Evolutionary conservation across 2,329 filamentous ascomycete species (phyloP).

Genomic region (Pestalotiopsis sp.): DNA sequence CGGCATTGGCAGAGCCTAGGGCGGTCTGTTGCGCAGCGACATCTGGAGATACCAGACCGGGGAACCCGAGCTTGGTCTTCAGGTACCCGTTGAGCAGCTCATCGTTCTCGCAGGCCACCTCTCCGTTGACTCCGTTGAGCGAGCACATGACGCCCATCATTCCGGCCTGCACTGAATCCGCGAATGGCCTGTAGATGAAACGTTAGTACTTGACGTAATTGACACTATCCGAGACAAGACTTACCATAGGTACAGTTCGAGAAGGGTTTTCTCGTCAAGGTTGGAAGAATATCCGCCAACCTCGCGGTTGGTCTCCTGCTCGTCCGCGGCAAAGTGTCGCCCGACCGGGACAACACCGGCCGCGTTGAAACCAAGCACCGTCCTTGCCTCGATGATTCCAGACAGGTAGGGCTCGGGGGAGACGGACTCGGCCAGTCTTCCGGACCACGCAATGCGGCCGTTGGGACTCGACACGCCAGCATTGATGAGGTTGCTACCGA

Average conservation of each 20-base stretch:
- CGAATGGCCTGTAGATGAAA: constrained; percentile 18
- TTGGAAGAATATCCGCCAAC: constrained; percentile 16
- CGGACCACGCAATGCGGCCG: constrained; percentile 6
- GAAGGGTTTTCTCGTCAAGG: constrained; percentile 25
- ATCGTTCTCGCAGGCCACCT: constrained; percentile 26
- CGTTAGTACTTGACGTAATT: background rate
- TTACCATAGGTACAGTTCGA: constrained; percentile 25
- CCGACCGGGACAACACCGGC: constrained; percentile 13
- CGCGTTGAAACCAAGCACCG: constrained; percentile 6
- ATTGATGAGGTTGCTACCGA: constrained; percentile 18
- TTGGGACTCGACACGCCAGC: constrained; percentile 16
- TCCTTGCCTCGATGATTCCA: constrained; percentile 1
- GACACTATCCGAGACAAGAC: background rate
- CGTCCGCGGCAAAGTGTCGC: constrained; percentile 17
- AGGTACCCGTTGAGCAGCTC: constrained; percentile 24
- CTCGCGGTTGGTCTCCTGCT: constrained; percentile 19
- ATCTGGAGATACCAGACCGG: constrained; percentile 14
- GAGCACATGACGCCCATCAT: constrained; percentile 26
- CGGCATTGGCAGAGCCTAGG: constrained; percentile 4
- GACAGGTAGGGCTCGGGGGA: constrained; percentile 5
- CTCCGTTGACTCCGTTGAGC: constrained; percentile 27
- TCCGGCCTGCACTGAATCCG: constrained; percentile 22
- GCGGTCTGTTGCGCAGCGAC: background rate
- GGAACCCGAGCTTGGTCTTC: constrained; percentile 31
- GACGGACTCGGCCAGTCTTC: background rate